phyloP scores from a whole-genome alignment of 1,284 basidiomycete species.

The Fomitopsis pinicola region DNA sequence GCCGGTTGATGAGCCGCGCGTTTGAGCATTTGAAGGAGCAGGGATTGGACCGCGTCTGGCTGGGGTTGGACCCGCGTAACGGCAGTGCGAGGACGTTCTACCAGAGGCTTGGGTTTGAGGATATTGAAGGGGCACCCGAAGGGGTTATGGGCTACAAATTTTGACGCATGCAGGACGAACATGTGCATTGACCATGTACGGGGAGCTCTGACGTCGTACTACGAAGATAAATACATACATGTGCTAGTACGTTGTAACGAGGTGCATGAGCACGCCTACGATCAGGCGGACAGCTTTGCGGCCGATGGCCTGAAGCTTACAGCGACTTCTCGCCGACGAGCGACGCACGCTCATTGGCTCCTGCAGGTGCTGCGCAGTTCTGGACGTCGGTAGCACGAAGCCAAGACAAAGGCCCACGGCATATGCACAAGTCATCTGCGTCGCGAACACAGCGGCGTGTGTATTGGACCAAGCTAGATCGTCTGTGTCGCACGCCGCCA shows the following conservation, averaged over 20 bases:
- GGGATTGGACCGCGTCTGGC: constrained; percentile 50
- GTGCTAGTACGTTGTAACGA: not conserved
- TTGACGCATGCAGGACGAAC: constrained; percentile 28
- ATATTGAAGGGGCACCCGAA: constrained; percentile 43
- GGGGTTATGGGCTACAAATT: constrained; percentile 46
- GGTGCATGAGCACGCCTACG: not conserved
- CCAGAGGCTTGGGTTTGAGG: constrained; percentile 47
- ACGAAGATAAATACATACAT: not conserved
- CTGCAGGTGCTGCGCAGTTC: not conserved
- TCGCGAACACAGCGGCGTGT: not conserved
- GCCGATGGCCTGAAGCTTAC: not conserved
- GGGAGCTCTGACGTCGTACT: not conserved
- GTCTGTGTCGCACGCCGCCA: not conserved
- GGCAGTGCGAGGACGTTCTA: constrained; percentile 55
- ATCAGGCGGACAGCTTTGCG: not conserved
- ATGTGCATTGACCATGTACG: not conserved
- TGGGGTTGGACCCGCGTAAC: constrained; percentile 60
- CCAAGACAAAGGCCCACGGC: not conserved
- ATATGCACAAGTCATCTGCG: not conserved
- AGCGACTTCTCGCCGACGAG: not conserved
- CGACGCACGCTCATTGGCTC: not conserved
- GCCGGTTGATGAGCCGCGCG: constrained; percentile 47
- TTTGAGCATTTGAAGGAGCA: constrained; percentile 44
- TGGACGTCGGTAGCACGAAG: constrained; percentile 1
- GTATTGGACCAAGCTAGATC: constrained; percentile 3